Evolutionary conservation across 805 yeast species (phyloP).

Genomic region (Wickerhamiella kurtzmanii): DNA sequence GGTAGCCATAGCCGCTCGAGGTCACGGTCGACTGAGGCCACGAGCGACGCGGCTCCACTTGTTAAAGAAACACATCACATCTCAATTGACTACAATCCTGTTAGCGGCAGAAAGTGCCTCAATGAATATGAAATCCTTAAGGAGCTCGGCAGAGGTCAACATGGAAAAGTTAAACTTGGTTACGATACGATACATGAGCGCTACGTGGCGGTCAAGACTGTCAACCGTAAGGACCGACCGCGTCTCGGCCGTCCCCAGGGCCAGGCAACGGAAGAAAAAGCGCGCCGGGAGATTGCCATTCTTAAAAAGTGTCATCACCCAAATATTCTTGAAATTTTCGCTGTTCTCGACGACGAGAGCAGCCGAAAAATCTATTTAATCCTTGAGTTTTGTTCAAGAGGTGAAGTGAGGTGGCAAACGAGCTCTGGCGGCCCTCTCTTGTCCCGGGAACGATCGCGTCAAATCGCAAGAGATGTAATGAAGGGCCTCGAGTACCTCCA

Average conservation of each 20-base stretch:
- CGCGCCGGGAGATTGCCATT: conserved; percentile 79
- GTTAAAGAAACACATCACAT: conserved; percentile 80
- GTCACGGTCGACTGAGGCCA: background rate
- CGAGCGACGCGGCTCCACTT: conserved; percentile 7
- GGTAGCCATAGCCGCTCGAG: background rate
- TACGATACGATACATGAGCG: conserved; percentile 44
- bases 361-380: conserved; percentile 82
- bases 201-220: conserved; percentile 85
- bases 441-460: conserved; percentile 51
- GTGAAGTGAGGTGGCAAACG: conserved; percentile 77
- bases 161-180: conserved; percentile 94
- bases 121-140: conserved; percentile 80
- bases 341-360: conserved; percentile 74
- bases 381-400: conserved; percentile 76
- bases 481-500: conserved; percentile 85
- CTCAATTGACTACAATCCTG: conserved; percentile 77
- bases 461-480: conserved; percentile 68
- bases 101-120: conserved; percentile 61
- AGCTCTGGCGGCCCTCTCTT: conserved; percentile 49
- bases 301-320: conserved; percentile 88
- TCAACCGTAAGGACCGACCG: conserved; percentile 57
- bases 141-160: conserved; percentile 93
- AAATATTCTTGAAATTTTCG: conserved; percentile 74
- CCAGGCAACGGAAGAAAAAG: conserved; percentile 49
- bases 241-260: conserved; percentile 35